Conservation (phyloP, 352 stramenopile genomes). For the Globisporangium spiculum region DNA sequence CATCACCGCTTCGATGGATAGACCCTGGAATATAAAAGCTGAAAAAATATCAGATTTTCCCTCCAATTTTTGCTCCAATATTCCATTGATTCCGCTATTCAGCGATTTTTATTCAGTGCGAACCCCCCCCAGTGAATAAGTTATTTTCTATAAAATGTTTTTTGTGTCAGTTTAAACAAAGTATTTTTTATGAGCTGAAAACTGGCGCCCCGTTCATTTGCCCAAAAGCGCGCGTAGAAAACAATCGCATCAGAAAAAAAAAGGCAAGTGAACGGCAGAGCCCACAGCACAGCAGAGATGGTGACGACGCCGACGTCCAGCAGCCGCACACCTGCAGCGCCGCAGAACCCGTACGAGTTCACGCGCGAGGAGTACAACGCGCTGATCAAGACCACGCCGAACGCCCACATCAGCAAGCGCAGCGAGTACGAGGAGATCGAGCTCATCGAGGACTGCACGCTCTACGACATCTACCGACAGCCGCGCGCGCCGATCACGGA, state of each 20-base stretch:
- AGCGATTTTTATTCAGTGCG: too few relatives aligned
- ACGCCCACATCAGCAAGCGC: slow-evolving; percentile 48
- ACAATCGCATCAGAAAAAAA: not conserved
- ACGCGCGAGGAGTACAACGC: slow-evolving; percentile 66
- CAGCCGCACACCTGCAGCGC: slow-evolving; percentile 11
- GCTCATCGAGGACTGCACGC: slow-evolving; percentile 84
- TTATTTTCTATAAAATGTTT: too few relatives aligned
- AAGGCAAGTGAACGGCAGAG: not conserved
- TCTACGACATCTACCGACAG: slow-evolving; percentile 89
- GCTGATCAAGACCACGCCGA: slow-evolving; percentile 40
- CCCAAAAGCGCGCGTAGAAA: not conserved
- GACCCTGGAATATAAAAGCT: too few relatives aligned
- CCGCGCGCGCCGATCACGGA: slow-evolving; percentile 63
- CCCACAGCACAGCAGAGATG: not conserved
- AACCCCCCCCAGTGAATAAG: too few relatives aligned
- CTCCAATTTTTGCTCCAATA: too few relatives aligned
- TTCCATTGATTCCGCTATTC: too few relatives aligned
- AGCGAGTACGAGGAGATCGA: slow-evolving; percentile 87
- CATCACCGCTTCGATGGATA: too few relatives aligned
- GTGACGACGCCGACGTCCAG: not conserved
- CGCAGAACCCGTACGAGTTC: slow-evolving; percentile 65
- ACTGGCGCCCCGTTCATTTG: not conserved
- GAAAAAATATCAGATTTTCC: too few relatives aligned
- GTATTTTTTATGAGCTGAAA: not conserved
- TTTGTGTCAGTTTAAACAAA: too few relatives aligned